These are phyloP conservation scores for Neofusicoccum sp. DNA, from an alignment of 2,329 filamentous ascomycete genomes.

Conservation along the genomic window DNA sequence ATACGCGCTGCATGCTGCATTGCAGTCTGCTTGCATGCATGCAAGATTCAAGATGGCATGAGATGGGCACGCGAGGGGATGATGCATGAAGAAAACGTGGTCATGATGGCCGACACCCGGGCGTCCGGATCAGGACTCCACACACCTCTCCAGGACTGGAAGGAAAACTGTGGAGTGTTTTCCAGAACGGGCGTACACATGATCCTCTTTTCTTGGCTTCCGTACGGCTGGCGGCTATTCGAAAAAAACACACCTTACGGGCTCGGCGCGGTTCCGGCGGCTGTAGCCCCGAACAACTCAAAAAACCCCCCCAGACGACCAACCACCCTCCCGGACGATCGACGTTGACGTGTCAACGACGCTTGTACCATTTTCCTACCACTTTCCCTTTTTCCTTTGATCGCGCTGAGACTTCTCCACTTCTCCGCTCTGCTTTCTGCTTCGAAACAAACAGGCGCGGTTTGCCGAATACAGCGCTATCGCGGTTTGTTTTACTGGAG, in stretches of 20 bases:
- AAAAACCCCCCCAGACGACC: constrained; percentile 2
- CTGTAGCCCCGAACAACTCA: neutral
- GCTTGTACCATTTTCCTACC: constrained; percentile 6
- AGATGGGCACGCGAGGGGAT: neutral
- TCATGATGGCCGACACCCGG: neutral
- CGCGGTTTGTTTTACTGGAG: neutral
- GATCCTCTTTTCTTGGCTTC: constrained; percentile 3
- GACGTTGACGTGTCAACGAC: constrained; percentile 12
- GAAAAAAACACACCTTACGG: neutral
- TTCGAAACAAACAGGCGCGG: neutral
- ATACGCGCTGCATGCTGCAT: neutral
- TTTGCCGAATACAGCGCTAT: neutral
- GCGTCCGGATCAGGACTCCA: neutral
- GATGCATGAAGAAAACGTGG: constrained; percentile 14
- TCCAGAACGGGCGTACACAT: constrained; percentile 7
- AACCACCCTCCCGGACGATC: constrained; percentile 3
- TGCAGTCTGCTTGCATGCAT: constrained; percentile 1
- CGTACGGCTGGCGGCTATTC: constrained; percentile 1
- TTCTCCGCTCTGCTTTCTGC: neutral
- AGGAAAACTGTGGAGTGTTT: constrained; percentile 4
- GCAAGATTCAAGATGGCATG: constrained; percentile 13
- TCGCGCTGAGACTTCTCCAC: neutral
- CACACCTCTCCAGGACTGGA: neutral
- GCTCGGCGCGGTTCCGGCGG: constrained; percentile 15
- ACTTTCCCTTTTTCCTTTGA: neutral